phyloP scores from a whole-genome alignment of 2,329 filamentous ascomycete genomes.

The Apiospora kogelbergensis region DNA sequence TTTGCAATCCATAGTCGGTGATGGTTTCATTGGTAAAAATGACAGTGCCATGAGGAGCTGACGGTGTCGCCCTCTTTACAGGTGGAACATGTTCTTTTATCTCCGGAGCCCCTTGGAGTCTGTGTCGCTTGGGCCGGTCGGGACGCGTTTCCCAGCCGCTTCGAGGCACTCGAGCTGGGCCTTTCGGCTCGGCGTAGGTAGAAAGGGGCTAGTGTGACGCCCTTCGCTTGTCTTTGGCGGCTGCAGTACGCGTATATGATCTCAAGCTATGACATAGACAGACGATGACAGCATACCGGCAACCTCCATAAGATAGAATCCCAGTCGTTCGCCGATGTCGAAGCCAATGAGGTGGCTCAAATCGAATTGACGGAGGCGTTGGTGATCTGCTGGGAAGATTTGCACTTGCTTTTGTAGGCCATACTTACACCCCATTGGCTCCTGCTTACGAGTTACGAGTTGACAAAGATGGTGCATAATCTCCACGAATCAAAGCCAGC shows the following conservation, averaged over 20 bases:
- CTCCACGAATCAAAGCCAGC: neutral
- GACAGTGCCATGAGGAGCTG: neutral
- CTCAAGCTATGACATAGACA: neutral
- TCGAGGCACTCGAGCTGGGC: too few relatives aligned
- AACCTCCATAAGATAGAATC: neutral
- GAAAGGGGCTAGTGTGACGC: too few relatives aligned
- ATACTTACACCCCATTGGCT: neutral
- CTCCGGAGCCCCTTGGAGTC: too few relatives aligned
- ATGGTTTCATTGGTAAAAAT: neutral
- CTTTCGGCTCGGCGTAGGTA: too few relatives aligned
- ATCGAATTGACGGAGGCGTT: neutral
- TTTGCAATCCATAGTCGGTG: neutral
- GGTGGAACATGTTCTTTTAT: too few relatives aligned
- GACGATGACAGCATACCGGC: neutral
- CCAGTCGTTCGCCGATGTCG: neutral
- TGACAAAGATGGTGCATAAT: neutral
- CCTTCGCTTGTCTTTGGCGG: too few relatives aligned
- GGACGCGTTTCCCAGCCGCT: too few relatives aligned
- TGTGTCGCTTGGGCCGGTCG: too few relatives aligned
- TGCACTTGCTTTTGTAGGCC: neutral
- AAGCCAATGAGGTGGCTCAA: neutral
- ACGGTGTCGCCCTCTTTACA: neutral
- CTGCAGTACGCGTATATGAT: too few relatives aligned
- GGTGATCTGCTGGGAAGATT: neutral
- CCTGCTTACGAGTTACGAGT: neutral